These are phyloP conservation scores for Trichoderma reesei DNA, from an alignment of 495 filamentous ascomycete genomes.

Conservation along the genomic window DNA sequence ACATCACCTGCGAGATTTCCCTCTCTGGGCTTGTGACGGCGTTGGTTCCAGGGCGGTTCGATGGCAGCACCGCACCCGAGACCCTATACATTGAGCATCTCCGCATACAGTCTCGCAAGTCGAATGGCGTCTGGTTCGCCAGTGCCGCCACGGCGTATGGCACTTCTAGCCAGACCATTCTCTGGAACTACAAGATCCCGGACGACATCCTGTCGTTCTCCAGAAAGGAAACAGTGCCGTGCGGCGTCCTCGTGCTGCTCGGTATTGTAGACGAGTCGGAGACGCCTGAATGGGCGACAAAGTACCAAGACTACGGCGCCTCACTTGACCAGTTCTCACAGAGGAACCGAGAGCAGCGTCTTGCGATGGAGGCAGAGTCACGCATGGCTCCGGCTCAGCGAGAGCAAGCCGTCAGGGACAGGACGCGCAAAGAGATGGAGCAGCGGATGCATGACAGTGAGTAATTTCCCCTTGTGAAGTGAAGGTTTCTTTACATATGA, in stretches of 20 bases:
- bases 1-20: constrained; percentile 39
- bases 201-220: constrained; percentile 41
- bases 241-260: constrained; percentile 50
- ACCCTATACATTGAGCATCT: constrained; percentile 34
- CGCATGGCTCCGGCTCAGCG: constrained; percentile 36
- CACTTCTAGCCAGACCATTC: constrained; percentile 40
- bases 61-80: constrained; percentile 22
- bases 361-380: constrained; percentile 35
- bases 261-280: constrained; percentile 37
- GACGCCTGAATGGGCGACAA: constrained; percentile 49
- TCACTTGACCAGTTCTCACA: constrained; percentile 28
- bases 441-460: constrained; percentile 31
- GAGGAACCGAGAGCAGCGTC: constrained; percentile 28
- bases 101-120: constrained; percentile 21
- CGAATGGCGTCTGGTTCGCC: constrained; percentile 48
- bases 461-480: constrained; percentile 12
- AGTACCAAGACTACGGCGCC: constrained; percentile 29
- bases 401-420: constrained; percentile 26
- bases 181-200: constrained; percentile 54
- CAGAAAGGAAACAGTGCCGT: constrained; percentile 46
- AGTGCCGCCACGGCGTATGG: constrained; percentile 44
- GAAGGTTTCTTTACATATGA: too few relatives aligned
- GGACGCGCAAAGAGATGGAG: constrained; percentile 29
- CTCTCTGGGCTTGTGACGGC: constrained; percentile 31
- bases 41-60: constrained; percentile 24